Evolutionary conservation across 2,329 filamentous ascomycete species (phyloP).

Genomic region (Penicillium sclerotigenum): DNA sequence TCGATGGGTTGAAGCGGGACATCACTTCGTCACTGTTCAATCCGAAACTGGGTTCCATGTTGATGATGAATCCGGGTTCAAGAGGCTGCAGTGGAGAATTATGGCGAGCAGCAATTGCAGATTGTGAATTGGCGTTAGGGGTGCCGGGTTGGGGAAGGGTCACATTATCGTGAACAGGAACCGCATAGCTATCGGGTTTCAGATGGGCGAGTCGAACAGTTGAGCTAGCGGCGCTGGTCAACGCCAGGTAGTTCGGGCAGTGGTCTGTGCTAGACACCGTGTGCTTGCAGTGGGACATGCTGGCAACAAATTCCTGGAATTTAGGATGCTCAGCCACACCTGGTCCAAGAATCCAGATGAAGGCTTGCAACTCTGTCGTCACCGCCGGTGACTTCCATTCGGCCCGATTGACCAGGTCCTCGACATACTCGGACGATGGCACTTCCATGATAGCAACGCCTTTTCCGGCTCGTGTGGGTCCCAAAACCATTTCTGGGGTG

Average conservation of each 20-base stretch:
- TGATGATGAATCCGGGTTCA: conserved; percentile 43
- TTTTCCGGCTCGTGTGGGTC: conserved; percentile 60
- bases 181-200: conserved; percentile 68
- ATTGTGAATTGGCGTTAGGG: conserved; percentile 15
- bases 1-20: conserved; percentile 25
- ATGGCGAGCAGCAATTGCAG: conserved; percentile 9
- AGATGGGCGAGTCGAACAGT: conserved; percentile 68
- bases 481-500: conserved; percentile 84
- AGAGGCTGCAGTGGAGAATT: conserved; percentile 34
- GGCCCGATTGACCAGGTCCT: conserved; percentile 63
- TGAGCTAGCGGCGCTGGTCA: conserved; percentile 65
- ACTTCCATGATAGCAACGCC: conserved; percentile 80
- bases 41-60: conserved; percentile 47
- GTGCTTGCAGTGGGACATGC: conserved; percentile 63
- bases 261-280: conserved; percentile 71
- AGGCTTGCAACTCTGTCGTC: conserved; percentile 63
- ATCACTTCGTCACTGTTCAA: conserved; percentile 33
- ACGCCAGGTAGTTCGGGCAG: conserved; percentile 70
- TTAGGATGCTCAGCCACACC: conserved; percentile 61
- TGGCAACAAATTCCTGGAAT: conserved; percentile 67
- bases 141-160: conserved; percentile 40
- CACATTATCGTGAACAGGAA: conserved; percentile 65
- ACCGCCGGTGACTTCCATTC: conserved; percentile 68
- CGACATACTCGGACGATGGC: conserved; percentile 67
- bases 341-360: conserved; percentile 79